Evolutionary conservation across 148 eudicot species (phyloP).

Genomic region (Rhododendron williamsianum): DNA sequence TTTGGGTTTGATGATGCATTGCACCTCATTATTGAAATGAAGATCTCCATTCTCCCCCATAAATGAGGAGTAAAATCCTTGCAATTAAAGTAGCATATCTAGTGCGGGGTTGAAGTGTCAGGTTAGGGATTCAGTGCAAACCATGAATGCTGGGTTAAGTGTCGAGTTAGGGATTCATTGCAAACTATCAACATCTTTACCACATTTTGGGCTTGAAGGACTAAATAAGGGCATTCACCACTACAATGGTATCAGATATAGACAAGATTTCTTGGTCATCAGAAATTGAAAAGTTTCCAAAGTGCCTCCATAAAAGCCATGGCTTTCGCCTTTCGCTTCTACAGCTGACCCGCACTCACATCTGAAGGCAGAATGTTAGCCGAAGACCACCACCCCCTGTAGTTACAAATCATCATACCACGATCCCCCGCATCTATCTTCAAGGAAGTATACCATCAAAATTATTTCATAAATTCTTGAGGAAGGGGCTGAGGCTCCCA

Average conservation of each 20-base stretch:
- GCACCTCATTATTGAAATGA: background rate
- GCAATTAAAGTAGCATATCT: background rate
- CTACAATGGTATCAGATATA: background rate
- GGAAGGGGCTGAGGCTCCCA: background rate
- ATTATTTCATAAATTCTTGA: background rate
- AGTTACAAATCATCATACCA: background rate
- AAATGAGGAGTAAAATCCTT: background rate
- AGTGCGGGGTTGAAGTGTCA: background rate
- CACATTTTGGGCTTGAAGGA: background rate
- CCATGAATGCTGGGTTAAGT: background rate
- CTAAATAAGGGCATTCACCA: background rate
- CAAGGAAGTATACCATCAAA: background rate
- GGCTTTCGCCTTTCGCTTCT: background rate
- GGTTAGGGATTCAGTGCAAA: background rate
- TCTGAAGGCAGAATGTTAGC: background rate
- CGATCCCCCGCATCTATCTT: background rate
- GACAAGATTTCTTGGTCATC: background rate
- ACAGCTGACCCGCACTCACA: background rate
- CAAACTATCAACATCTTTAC: background rate
- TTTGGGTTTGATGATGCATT: background rate
- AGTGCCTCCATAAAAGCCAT: background rate
- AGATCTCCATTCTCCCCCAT: background rate
- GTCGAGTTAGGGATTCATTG: background rate
- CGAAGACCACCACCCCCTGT: background rate
- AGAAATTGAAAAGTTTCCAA: background rate